These are phyloP conservation scores for Colletotrichum shisoi DNA, from an alignment of 2,329 filamentous ascomycete genomes.

Conservation along the genomic window DNA sequence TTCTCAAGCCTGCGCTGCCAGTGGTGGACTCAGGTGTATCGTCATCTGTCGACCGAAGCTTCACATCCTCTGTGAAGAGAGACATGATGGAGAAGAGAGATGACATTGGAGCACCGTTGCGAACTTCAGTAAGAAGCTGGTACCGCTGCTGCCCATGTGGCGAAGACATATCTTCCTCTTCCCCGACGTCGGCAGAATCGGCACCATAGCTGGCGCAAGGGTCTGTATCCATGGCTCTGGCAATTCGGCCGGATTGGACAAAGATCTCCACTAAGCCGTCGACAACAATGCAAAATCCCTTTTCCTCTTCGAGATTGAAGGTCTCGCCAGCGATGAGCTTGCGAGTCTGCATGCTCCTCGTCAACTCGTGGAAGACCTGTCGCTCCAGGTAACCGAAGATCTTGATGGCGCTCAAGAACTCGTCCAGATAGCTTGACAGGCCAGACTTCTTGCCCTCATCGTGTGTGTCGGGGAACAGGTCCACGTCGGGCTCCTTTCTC, in stretches of 20 bases:
- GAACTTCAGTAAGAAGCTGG: constrained; percentile 94
- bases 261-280: constrained; percentile 97
- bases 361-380: constrained; percentile 96
- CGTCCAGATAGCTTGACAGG: constrained; percentile 94
- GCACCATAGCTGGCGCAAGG: constrained; percentile 48
- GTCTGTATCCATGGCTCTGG: constrained; percentile 48
- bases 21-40: constrained; percentile 45
- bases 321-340: constrained; percentile 97
- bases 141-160: constrained; percentile 80
- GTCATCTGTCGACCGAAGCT: constrained; percentile 77
- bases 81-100: constrained; percentile 97
- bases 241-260: constrained; percentile 81
- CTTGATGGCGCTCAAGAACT: constrained; percentile 98
- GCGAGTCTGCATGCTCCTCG: constrained; percentile 95
- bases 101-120: constrained; percentile 98
- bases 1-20: constrained; percentile 22
- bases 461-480: constrained; percentile 91
- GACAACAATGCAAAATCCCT: constrained; percentile 96
- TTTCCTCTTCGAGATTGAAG: constrained; percentile 92
- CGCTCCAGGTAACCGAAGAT: constrained; percentile 97
- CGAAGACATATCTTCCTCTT: constrained; percentile 68
- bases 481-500: constrained; percentile 92
- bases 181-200: constrained; percentile 63
- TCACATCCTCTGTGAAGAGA: constrained; percentile 93
- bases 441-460: constrained; percentile 90